Base-by-base conservation (phyloP, 345 rosid species). In the Populus nigra region DNA sequence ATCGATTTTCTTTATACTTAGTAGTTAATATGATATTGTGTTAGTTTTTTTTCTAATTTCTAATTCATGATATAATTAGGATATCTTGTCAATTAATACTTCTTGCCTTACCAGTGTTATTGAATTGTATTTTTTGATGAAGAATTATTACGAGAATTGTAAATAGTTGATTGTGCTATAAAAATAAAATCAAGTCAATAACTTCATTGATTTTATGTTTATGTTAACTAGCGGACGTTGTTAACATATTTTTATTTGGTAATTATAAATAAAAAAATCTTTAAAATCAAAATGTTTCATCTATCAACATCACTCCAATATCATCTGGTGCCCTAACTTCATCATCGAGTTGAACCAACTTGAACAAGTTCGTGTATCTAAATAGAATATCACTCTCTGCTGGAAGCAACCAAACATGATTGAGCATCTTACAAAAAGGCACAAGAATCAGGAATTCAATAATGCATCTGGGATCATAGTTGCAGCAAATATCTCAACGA, bases 271-370 rank as follows among this genome's bases (percentile, higher is more conserved):
- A 0, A 33, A 33, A 33, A 33, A 4, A 33, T 4, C 0, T 33
- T 33, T 4, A 33, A 33, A 31, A 33, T 33, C 36, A 33, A 33
- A 33, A 33, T 33, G 1, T 33, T 4, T 33, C 0, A 33, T 33
- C 0, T 0, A 33, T 5, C 5, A 0, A 0, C 5, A 4, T 0
- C 0, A 33, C 5, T 0, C 1, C 36, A 0, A 4, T 4, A 33
- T 33, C 36, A 33, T 3, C 0, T 5, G 0, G 0, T 33, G 35
- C 35, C 5, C 36, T 0, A 33, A 33, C 5, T 33, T 57, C 10
- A 9, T 57, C n/a, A 9, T 57, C 63, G 2, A 57, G 39, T 29
- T 33, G 29, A 59, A n/a, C 25, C 65, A 59, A n/a, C 65, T 59
- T n/a, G n/a, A 59, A 59, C 65, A 59, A 18, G 65, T 59, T 8